Evolutionary conservation across 768 basidiomycete genomes (phyloP).

Genomic region (Lentinula boryana): DNA sequence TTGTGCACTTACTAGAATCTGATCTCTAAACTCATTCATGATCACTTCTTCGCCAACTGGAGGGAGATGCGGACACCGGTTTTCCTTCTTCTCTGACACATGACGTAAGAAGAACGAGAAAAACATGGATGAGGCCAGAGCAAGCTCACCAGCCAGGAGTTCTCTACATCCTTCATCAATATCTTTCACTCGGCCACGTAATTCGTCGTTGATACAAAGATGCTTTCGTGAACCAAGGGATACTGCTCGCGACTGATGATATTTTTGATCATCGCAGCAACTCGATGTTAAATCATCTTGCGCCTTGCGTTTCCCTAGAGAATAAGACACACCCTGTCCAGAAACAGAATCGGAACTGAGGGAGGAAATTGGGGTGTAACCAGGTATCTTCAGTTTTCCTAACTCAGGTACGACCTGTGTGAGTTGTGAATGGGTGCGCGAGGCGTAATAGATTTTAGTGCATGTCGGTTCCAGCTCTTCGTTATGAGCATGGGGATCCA

Average conservation of each 20-base stretch:
- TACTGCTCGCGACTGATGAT: constrained; percentile 49
- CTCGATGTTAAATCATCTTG: constrained; percentile 20
- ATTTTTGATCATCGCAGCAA: constrained; percentile 12
- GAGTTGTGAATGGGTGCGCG: constrained; percentile 93
- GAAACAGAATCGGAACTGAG: not conserved
- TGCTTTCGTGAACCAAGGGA: constrained; percentile 87
- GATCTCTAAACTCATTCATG: constrained; percentile 82
- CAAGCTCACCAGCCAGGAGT: constrained; percentile 55
- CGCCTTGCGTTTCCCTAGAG: constrained; percentile 16
- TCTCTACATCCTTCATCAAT: constrained; percentile 88
- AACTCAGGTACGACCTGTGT: constrained; percentile 88
- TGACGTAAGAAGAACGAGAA: not conserved
- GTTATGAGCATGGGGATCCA: constrained; percentile 12
- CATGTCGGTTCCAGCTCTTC: constrained; percentile 48
- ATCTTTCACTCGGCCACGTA: constrained; percentile 57
- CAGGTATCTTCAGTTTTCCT: constrained; percentile 53
- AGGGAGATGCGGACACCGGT: constrained; percentile 76
- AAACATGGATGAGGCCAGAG: not conserved
- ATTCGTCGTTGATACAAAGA: constrained; percentile 84
- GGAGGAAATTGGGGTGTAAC: not conserved
- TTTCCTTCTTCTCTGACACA: constrained; percentile 48
- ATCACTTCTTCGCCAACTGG: constrained; percentile 55
- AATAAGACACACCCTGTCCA: not conserved
- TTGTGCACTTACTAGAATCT: constrained; percentile 58
- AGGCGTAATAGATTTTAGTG: constrained; percentile 89